phyloP scores from a whole-genome alignment of 495 filamentous ascomycete species.

The Podospora pseudopauciseta region DNA sequence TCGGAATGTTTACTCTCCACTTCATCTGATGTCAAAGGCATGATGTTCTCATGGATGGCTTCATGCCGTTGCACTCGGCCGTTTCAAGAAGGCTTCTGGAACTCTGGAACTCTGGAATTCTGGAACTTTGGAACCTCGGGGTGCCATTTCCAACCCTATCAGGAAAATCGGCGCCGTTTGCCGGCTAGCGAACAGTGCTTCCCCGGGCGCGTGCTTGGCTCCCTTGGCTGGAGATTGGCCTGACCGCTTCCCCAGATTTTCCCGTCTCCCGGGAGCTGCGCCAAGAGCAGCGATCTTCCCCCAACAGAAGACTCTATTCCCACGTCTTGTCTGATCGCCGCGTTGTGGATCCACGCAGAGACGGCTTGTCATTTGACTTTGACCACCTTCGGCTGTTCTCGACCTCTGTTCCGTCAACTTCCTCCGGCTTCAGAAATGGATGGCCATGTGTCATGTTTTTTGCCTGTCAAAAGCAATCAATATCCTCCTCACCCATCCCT shows the following conservation, averaged over 20 bases:
- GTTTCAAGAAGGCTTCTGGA: constrained; percentile 36
- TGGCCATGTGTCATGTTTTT: not conserved
- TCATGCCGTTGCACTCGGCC: constrained; percentile 26
- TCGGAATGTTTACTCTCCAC: not conserved
- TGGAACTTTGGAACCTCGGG: constrained; percentile 16
- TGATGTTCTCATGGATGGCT: constrained; percentile 6
- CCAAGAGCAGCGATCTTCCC: constrained; percentile 18
- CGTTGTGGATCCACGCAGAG: not conserved
- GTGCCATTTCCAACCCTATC: constrained; percentile 7
- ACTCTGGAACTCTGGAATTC: too few species aligned
- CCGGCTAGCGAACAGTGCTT: constrained; percentile 28
- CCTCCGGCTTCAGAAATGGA: constrained; percentile 1
- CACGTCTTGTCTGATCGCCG: not conserved
- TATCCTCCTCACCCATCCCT: not conserved
- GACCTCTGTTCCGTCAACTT: not conserved
- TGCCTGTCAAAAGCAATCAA: constrained; percentile 2
- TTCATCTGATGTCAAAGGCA: constrained; percentile 13
- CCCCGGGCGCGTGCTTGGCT: constrained; percentile 11
- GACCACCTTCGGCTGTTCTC: not conserved
- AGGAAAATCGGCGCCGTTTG: constrained; percentile 29
- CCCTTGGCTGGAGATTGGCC: constrained; percentile 1
- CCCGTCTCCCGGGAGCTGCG: constrained; percentile 27
- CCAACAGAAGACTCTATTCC: constrained; percentile 8
- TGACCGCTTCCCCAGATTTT: constrained; percentile 35
- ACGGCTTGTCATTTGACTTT: constrained; percentile 6